Conservation (phyloP, 1,284 basidiomycete species). For the Sparassis latifolia region DNA sequence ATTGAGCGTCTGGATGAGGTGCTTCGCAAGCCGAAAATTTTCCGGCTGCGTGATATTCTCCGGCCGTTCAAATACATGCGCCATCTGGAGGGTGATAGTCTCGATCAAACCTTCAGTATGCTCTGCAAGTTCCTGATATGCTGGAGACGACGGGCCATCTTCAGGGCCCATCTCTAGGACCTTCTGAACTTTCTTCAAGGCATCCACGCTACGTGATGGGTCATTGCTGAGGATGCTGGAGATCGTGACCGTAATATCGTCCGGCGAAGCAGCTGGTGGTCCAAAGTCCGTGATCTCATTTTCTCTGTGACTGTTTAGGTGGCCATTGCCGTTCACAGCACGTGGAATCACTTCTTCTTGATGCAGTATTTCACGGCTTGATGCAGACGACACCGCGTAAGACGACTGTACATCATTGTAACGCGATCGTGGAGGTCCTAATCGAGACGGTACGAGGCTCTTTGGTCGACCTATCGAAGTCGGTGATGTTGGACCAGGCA, state of each 20-base stretch:
- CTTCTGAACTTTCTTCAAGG: slow-evolving; percentile 86
- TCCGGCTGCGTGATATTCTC: slow-evolving; percentile 67
- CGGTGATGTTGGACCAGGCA: slow-evolving; percentile 39
- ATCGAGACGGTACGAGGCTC: slow-evolving; percentile 62
- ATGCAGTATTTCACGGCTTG: background rate
- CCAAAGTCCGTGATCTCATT: slow-evolving; percentile 14
- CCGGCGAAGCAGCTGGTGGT: slow-evolving; percentile 23
- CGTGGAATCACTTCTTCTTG: background rate
- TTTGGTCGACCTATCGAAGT: slow-evolving; percentile 46
- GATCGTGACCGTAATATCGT: slow-evolving; percentile 71
- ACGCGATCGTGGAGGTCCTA: slow-evolving; percentile 51
- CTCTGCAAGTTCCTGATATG: slow-evolving; percentile 74
- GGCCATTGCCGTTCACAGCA: slow-evolving; percentile 4
- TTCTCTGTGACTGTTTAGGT: slow-evolving; percentile 8
- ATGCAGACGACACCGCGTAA: slow-evolving; percentile 4
- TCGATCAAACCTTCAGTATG: slow-evolving; percentile 85
- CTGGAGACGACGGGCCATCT: slow-evolving; percentile 56
- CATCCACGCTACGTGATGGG: slow-evolving; percentile 82
- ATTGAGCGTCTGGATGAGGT: slow-evolving; percentile 90
- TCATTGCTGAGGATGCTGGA: slow-evolving; percentile 84
- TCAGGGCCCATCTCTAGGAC: slow-evolving; percentile 72
- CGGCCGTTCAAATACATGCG: slow-evolving; percentile 78
- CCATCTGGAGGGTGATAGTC: slow-evolving; percentile 84
- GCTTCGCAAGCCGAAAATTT: slow-evolving; percentile 90
- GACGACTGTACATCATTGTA: slow-evolving; percentile 21